These are phyloP conservation scores for Lipomyces yamadae DNA, from an alignment of 805 yeast species.

Conservation along the genomic window DNA sequence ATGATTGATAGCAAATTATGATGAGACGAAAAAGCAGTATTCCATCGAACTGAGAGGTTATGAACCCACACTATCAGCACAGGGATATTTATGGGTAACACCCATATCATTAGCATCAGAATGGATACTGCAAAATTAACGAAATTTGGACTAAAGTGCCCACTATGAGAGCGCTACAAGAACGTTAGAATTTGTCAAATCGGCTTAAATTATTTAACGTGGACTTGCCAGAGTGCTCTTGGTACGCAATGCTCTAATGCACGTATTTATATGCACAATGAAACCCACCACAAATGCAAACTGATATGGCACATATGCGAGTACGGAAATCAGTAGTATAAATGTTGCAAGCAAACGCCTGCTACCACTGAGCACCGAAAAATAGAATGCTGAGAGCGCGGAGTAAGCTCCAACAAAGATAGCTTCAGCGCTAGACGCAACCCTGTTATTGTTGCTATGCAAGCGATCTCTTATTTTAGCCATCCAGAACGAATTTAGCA, in stretches of 20 bases:
- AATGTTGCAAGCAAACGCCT: slow-evolving; percentile 31
- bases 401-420: slow-evolving; percentile 6
- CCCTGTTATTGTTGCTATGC: neutral
- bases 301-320: slow-evolving; percentile 78
- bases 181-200: neutral
- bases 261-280: slow-evolving; percentile 61
- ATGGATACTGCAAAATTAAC: slow-evolving; percentile 67
- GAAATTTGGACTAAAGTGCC: slow-evolving; percentile 41
- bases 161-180: slow-evolving; percentile 8
- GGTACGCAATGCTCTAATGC: slow-evolving; percentile 43
- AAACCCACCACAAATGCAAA: slow-evolving; percentile 69
- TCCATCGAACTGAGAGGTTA: slow-evolving; percentile 76
- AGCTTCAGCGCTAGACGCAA: neutral
- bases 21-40: slow-evolving; percentile 82
- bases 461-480: neutral
- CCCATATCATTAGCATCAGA: slow-evolving; percentile 72
- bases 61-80: slow-evolving; percentile 80
- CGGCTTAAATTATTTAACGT: neutral
- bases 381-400: slow-evolving; percentile 2
- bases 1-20: slow-evolving; percentile 79
- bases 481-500: neutral
- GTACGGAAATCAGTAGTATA: slow-evolving; percentile 52
- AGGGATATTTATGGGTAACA: slow-evolving; percentile 78
- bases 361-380: slow-evolving; percentile 21
- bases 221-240: slow-evolving; percentile 21